Conservation (phyloP, 2,329 filamentous ascomycete genomes). For the Venturia pyrina region DNA sequence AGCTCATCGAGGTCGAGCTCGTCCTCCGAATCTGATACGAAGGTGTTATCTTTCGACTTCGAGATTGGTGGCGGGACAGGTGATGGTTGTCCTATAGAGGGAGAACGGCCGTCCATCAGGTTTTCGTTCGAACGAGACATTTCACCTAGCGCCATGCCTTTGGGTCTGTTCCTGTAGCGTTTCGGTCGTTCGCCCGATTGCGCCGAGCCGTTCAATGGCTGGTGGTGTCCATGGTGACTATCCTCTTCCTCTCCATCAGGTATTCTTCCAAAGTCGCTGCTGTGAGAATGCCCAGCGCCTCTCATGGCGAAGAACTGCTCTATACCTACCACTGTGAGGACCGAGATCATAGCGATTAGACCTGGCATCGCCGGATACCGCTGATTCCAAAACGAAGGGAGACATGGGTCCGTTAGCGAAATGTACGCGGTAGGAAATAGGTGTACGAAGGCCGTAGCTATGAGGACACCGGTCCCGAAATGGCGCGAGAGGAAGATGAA, state of each 20-base stretch:
- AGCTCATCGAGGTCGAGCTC: neutral
- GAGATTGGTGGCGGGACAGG: slow-evolving; percentile 5
- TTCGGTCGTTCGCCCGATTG: neutral
- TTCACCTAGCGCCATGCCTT: neutral
- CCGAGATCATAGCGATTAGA: slow-evolving; percentile 69
- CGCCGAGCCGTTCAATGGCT: neutral
- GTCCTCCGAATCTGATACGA: slow-evolving; percentile 4
- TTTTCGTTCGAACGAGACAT: slow-evolving; percentile 7
- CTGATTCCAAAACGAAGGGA: slow-evolving; percentile 69
- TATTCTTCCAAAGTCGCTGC: slow-evolving; percentile 7
- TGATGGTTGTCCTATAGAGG: slow-evolving; percentile 10
- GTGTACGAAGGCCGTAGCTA: slow-evolving; percentile 48
- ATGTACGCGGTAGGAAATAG: slow-evolving; percentile 54
- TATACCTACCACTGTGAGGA: slow-evolving; percentile 37
- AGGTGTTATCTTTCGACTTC: neutral
- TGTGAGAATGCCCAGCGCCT: slow-evolving; percentile 13
- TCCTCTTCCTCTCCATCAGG: neutral
- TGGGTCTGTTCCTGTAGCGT: neutral
- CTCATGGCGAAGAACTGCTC: slow-evolving; percentile 15
- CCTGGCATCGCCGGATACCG: slow-evolving; percentile 74
- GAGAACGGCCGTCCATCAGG: slow-evolving; percentile 8
- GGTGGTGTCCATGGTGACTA: slow-evolving; percentile 1
- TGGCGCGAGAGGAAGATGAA: slow-evolving; percentile 51
- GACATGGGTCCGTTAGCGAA: slow-evolving; percentile 52
- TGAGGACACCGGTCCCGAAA: slow-evolving; percentile 47